Conservation (phyloP, 1,284 basidiomycete genomes). For the Jaminaea rosea region DNA sequence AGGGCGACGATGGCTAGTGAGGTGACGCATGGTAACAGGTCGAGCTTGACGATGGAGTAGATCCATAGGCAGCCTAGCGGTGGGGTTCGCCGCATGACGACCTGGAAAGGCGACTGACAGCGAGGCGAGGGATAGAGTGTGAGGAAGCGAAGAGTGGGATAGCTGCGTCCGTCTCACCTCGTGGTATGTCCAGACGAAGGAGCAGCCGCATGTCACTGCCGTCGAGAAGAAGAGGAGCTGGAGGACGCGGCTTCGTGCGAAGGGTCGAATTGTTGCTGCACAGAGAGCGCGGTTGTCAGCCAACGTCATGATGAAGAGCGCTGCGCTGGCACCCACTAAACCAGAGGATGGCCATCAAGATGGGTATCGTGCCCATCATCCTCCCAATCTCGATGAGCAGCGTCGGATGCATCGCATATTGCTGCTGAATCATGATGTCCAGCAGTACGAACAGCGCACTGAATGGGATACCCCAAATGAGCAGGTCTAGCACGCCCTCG, state of each 20-base stretch:
- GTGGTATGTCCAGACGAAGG: slow-evolving; percentile 21
- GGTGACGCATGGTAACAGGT: slow-evolving; percentile 16
- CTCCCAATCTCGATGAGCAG: slow-evolving; percentile 16
- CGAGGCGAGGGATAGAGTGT: background rate
- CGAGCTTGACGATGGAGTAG: slow-evolving; percentile 42
- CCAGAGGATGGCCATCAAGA: background rate
- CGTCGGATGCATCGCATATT: slow-evolving; percentile 35
- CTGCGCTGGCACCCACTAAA: background rate
- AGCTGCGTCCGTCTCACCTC: background rate
- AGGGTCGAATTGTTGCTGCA: background rate
- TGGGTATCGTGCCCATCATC: slow-evolving; percentile 21
- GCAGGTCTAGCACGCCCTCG: slow-evolving; percentile 26
- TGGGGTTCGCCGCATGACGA: slow-evolving; percentile 41
- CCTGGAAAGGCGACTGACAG: background rate
- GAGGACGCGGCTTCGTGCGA: background rate
- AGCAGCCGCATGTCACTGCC: slow-evolving; percentile 12
- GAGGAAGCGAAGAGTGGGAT: background rate
- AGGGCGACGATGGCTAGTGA: background rate
- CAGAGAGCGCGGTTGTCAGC: background rate
- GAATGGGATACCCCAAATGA: slow-evolving; percentile 44
- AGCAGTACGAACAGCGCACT: slow-evolving; percentile 37
- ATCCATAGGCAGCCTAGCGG: slow-evolving; percentile 48
- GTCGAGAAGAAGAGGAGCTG: slow-evolving; percentile 3
- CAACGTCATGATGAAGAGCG: background rate
- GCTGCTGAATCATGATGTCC: slow-evolving; percentile 42